phyloP scores from a whole-genome alignment of 1,284 basidiomycete genomes.

The Ceratobasidium sp. region DNA sequence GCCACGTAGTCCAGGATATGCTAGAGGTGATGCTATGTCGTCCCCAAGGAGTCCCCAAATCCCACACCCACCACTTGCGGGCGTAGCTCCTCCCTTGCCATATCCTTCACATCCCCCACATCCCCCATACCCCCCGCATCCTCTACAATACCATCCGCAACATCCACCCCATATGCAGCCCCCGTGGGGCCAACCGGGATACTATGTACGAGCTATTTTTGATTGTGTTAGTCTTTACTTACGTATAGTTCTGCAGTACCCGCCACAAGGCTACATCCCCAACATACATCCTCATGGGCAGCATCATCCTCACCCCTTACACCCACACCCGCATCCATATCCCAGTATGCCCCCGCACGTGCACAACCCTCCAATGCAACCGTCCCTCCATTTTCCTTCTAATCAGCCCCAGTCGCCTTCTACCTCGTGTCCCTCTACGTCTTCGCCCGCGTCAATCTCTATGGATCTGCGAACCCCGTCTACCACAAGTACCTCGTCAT shows the following conservation, averaged over 20 bases:
- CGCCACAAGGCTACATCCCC: slow-evolving; percentile 22
- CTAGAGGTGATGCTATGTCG: slow-evolving; percentile 26
- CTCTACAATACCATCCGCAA: neutral
- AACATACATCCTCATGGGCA: slow-evolving; percentile 36
- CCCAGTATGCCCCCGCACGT: slow-evolving; percentile 28
- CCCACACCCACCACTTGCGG: slow-evolving; percentile 46
- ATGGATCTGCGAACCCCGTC: slow-evolving; percentile 8
- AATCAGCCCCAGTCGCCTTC: slow-evolving; percentile 47
- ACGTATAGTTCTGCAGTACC: slow-evolving; percentile 21
- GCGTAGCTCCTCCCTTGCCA: too few species aligned
- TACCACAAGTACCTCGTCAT: neutral
- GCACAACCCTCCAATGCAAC: slow-evolving; percentile 44
- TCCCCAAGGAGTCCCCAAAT: slow-evolving; percentile 47
- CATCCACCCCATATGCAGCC: slow-evolving; percentile 32
- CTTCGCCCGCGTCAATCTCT: slow-evolving; percentile 26
- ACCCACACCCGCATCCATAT: slow-evolving; percentile 38
- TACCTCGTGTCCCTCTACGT: slow-evolving; percentile 46
- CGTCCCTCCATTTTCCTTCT: slow-evolving; percentile 50
- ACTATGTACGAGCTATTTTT: slow-evolving; percentile 26
- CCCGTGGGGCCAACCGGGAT: slow-evolving; percentile 47
- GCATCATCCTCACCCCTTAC: slow-evolving; percentile 50
- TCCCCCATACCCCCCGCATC: slow-evolving; percentile 9
- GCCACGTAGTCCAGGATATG: neutral
- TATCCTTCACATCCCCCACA: too few species aligned
- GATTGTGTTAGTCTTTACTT: neutral